These are phyloP conservation scores for Xylariaceae sp. DNA, from an alignment of 2,329 filamentous ascomycete species.

Conservation along the genomic window DNA sequence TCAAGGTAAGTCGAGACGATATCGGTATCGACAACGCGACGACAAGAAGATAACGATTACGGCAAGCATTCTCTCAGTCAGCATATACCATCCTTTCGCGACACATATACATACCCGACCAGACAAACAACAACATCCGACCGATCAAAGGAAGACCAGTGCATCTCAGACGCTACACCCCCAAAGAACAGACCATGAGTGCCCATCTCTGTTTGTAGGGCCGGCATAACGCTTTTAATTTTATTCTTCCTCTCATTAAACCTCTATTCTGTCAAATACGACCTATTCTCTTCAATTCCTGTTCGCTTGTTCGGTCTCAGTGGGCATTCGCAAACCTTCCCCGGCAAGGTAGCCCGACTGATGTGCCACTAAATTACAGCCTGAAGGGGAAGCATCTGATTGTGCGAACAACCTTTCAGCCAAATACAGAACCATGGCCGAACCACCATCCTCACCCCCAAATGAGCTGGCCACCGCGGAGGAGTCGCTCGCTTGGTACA, in stretches of 20 bases:
- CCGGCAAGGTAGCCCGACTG: constrained; percentile 4
- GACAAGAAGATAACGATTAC: constrained; percentile 4
- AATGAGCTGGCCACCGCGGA: constrained; percentile 62
- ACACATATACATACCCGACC: constrained; percentile 5
- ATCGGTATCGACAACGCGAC: constrained; percentile 4
- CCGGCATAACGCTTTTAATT: constrained; percentile 14
- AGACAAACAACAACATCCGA: constrained; percentile 3
- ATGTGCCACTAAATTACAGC: constrained; percentile 18
- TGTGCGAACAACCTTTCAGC: constrained; percentile 3
- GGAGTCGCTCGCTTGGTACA: constrained; percentile 92
- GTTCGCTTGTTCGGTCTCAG: constrained; percentile 7
- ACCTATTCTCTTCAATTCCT: constrained; percentile 10
- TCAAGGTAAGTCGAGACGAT: constrained; percentile 23
- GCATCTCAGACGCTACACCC: background rate
- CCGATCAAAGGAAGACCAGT: constrained; percentile 1
- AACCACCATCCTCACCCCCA: constrained; percentile 68
- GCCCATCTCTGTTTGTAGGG: constrained; percentile 18
- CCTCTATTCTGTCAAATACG: constrained; percentile 3
- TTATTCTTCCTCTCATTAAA: constrained; percentile 17
- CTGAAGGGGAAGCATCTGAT: constrained; percentile 19
- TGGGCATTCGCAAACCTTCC: background rate
- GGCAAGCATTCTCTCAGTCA: constrained; percentile 8
- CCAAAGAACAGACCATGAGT: constrained; percentile 19
- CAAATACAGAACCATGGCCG: constrained; percentile 52
- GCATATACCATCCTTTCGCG: constrained; percentile 14